Conservation (phyloP, 257 asterid species). For the Nemophila menziesii region DNA sequence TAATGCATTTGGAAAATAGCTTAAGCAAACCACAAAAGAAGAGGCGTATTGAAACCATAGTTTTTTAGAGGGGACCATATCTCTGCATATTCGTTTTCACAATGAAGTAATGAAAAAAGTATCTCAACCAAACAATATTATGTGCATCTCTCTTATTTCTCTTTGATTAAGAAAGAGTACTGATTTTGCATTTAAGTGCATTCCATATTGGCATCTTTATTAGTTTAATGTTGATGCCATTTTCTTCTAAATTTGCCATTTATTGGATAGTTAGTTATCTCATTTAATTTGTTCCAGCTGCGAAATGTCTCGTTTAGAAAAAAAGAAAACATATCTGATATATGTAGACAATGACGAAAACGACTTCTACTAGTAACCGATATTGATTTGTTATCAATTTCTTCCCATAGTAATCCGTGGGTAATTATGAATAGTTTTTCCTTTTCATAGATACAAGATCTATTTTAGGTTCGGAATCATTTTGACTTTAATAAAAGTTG, state of each 20-base stretch:
- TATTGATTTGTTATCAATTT: too few species aligned
- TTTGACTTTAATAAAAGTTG: too few species aligned
- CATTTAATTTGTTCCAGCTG: slow-evolving; percentile 37
- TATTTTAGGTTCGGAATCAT: too few species aligned
- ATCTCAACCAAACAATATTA: slow-evolving; percentile 9
- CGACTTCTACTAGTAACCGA: slow-evolving; percentile 8
- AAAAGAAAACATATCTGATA: slow-evolving; percentile 13
- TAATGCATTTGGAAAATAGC: slow-evolving; percentile 3
- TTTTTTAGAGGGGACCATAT: slow-evolving; percentile 1
- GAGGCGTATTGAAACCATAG: background rate
- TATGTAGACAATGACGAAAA: slow-evolving; percentile 26
- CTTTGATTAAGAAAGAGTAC: slow-evolving; percentile 6
- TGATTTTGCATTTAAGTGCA: slow-evolving; percentile 16
- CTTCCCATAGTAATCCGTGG: too few species aligned
- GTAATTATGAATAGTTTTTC: too few species aligned
- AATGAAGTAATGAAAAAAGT: slow-evolving; percentile 9
- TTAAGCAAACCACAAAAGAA: background rate
- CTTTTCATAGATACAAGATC: too few species aligned
- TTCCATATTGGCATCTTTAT: slow-evolving; percentile 17
- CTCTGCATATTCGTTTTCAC: background rate
- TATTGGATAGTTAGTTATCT: slow-evolving; percentile 12
- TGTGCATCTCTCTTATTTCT: slow-evolving; percentile 5
- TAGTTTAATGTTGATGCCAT: slow-evolving; percentile 13
- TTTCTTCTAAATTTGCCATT: slow-evolving; percentile 17
- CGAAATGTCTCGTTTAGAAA: slow-evolving; percentile 15